Evolutionary conservation across 192 early-diverging fungal genomes (phyloP).

Genomic region (Linnemannia zychae): DNA sequence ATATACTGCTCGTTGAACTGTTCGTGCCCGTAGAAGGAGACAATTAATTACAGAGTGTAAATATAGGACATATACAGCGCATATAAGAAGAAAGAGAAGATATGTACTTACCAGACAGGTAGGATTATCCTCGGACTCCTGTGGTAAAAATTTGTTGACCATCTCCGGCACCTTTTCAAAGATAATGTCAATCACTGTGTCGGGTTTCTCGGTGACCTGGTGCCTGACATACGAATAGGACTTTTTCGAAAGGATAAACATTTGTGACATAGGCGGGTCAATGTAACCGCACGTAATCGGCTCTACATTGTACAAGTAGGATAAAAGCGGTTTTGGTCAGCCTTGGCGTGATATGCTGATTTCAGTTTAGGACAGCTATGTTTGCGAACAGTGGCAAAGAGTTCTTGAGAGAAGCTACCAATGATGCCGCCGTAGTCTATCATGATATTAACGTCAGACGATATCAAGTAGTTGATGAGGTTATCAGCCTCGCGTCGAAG

Average conservation of each 20-base stretch:
- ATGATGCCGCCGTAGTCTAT: conserved; percentile 41
- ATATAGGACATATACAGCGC: not conserved
- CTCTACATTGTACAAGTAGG: conserved; percentile 11
- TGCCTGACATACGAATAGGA: conserved; percentile 37
- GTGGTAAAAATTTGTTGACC: conserved; percentile 24
- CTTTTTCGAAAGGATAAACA: conserved; percentile 42
- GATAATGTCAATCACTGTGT: conserved; percentile 30
- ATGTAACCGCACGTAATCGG: conserved; percentile 50
- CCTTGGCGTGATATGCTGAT: not conserved
- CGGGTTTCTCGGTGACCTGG: conserved; percentile 40
- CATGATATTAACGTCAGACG: conserved; percentile 44
- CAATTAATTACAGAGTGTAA: not conserved
- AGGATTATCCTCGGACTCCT: conserved; percentile 5
- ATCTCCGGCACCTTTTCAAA: conserved; percentile 32
- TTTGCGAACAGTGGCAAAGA: not conserved
- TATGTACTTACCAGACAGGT: conserved; percentile 23
- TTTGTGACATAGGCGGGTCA: conserved; percentile 40
- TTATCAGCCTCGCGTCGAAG: conserved; percentile 35
- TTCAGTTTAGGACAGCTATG: not conserved
- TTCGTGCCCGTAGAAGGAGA: not conserved
- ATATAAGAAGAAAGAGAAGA: not conserved
- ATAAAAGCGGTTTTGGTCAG: no score
- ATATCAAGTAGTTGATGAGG: conserved; percentile 47
- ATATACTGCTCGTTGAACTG: conserved; percentile 57
- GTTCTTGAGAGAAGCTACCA: conserved; percentile 9